These are phyloP conservation scores for Vicia faba DNA, from an alignment of 306 rosid species.

Conservation along the genomic window DNA sequence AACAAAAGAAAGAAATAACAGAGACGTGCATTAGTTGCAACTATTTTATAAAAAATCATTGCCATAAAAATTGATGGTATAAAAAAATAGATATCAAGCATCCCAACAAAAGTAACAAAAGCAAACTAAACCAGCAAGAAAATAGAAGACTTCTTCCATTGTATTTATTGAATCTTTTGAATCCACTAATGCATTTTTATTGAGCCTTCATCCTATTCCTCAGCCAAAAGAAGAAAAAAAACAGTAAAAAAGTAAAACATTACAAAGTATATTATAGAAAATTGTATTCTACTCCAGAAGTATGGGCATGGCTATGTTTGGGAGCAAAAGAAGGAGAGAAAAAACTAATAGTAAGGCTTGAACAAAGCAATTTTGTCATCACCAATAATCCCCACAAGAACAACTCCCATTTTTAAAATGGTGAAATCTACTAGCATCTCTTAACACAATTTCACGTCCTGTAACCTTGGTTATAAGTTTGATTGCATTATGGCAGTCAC, in stretches of 20 bases:
- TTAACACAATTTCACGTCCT: conserved; percentile 69
- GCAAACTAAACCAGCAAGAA: neutral
- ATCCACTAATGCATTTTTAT: neutral
- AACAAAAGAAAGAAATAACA: neutral
- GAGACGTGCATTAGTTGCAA: neutral
- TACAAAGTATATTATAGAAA: neutral
- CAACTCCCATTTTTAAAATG: conserved; percentile 82
- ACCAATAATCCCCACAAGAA: conserved; percentile 94
- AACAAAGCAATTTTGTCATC: conserved; percentile 37
- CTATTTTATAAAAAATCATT: no score
- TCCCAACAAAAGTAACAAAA: neutral
- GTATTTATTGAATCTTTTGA: conserved; percentile 1
- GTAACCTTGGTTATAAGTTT: conserved; percentile 71
- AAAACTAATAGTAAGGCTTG: neutral
- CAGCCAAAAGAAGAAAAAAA: neutral
- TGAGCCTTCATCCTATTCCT: neutral
- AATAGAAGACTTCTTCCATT: neutral
- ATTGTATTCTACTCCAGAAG: conserved; percentile 25
- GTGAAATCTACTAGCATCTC: conserved; percentile 87
- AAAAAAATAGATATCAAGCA: no score
- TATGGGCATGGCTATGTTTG: neutral
- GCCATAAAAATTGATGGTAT: no score
- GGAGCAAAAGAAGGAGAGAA: neutral
- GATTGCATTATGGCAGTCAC: conserved; percentile 77
- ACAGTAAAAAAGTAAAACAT: conserved; percentile 15